Evolutionary conservation across 129 eudicot species (phyloP).

Genomic region (Ambrosia trifida): DNA sequence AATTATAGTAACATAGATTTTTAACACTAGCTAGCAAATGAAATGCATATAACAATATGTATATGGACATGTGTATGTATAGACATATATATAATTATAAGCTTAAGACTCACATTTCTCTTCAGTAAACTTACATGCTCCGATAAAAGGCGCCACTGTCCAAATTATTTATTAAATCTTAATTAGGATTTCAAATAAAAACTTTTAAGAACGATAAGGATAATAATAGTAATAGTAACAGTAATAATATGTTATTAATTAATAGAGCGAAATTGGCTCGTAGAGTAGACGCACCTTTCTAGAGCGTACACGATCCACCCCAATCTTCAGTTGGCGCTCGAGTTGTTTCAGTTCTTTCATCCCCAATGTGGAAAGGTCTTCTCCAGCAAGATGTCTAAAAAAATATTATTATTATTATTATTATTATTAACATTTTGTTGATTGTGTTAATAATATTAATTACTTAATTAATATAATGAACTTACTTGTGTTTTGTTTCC

Average conservation of each 20-base stretch:
- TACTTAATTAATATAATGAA: background rate
- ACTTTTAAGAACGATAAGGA: background rate
- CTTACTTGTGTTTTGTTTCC: slow-evolving; percentile 58
- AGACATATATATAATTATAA: background rate
- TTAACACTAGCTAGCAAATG: background rate
- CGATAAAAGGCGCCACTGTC: slow-evolving; percentile 60
- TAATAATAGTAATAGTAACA: background rate
- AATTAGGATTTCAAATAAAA: slow-evolving; percentile 15
- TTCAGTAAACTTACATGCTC: slow-evolving; percentile 58
- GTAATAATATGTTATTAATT: background rate
- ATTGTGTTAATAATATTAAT: background rate
- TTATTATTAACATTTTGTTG: background rate
- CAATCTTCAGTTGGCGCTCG: slow-evolving; percentile 68
- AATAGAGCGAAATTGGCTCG: background rate
- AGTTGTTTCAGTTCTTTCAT: slow-evolving; percentile 73
- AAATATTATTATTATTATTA: background rate
- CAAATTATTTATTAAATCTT: slow-evolving; percentile 16
- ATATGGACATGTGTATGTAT: background rate
- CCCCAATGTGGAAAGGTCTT: slow-evolving; percentile 57
- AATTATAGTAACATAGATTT: background rate
- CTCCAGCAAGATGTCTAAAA: slow-evolving; percentile 65
- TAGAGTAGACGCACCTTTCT: slow-evolving; percentile 44
- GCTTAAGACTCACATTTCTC: slow-evolving; percentile 58
- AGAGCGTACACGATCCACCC: slow-evolving; percentile 76
- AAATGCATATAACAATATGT: background rate